Conservation (phyloP, 768 basidiomycete genomes). For the Calocybe indica region DNA sequence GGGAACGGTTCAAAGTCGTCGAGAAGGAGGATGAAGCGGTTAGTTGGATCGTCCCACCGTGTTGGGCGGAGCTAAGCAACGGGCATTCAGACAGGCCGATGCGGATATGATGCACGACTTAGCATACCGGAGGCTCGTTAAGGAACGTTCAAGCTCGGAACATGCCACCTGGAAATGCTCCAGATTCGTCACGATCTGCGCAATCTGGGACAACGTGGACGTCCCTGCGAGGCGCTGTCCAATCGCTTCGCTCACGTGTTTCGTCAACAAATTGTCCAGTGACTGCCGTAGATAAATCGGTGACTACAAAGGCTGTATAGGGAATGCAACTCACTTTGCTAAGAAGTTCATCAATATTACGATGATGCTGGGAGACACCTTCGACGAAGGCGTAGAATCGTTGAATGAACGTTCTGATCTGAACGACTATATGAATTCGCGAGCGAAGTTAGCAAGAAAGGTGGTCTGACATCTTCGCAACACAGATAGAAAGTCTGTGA, state of each 20-base stretch:
- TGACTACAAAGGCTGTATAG: neutral
- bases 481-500: constrained; percentile 94
- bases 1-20: constrained; percentile 60
- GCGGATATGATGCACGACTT: neutral
- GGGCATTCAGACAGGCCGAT: neutral
- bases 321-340: constrained; percentile 55
- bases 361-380: constrained; percentile 86
- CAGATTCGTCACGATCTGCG: constrained; percentile 88
- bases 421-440: neutral
- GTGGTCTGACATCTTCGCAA: constrained; percentile 68
- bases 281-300: constrained; percentile 44
- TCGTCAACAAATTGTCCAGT: constrained; percentile 75
- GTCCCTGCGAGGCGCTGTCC: constrained; percentile 67
- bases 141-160: constrained; percentile 74
- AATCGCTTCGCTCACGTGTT: constrained; percentile 72
- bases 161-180: constrained; percentile 89
- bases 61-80: constrained; percentile 63
- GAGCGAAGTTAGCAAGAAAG: neutral
- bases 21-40: constrained; percentile 61
- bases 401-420: constrained; percentile 59
- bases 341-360: constrained; percentile 86
- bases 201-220: constrained; percentile 82
- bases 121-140: constrained; percentile 73
- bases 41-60: constrained; percentile 76
- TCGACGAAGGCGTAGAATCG: constrained; percentile 97